A percentile compares a stretch with the other conserved stretches of the same genome.
phyloP scores from a whole-genome alignment of 768 basidiomycete species.

The Roridomyces roridus region DNA sequence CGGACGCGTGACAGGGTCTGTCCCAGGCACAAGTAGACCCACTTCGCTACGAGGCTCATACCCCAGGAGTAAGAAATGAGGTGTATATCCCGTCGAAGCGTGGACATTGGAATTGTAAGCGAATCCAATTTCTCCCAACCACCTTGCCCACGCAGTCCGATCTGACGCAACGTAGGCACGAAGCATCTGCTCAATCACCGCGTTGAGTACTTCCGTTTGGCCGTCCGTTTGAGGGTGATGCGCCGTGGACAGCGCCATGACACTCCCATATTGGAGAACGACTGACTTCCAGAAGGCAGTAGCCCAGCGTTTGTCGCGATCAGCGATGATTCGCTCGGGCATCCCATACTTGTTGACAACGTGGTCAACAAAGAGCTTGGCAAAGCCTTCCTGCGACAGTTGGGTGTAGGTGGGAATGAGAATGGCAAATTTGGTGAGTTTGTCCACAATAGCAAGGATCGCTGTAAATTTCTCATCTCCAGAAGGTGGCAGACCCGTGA shows the following conservation, averaged over 20 bases:
- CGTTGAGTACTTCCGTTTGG: slow-evolving; percentile 38
- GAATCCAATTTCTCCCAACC: slow-evolving; percentile 30
- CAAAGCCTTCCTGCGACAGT: not conserved
- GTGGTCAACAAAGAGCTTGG: not conserved
- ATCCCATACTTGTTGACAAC: not conserved
- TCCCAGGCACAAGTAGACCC: not conserved
- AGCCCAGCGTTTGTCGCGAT: slow-evolving; percentile 6
- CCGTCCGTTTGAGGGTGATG: too few species aligned
- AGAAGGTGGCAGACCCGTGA: slow-evolving; percentile 5
- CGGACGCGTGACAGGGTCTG: too few species aligned
- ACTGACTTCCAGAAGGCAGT: slow-evolving; percentile 21
- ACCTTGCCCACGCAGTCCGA: too few species aligned
- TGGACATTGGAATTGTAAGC: slow-evolving; percentile 36
- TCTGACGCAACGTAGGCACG: slow-evolving; percentile 34
- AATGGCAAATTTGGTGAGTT: slow-evolving; percentile 37
- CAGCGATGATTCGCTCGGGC: slow-evolving; percentile 3
- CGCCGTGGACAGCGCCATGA: too few species aligned
- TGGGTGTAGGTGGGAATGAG: slow-evolving; percentile 33
- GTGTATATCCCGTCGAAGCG: slow-evolving; percentile 29
- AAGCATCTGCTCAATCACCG: slow-evolving; percentile 33
- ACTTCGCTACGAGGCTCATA: slow-evolving; percentile 24
- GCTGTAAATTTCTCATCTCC: slow-evolving; percentile 24
- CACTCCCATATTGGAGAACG: too few species aligned
- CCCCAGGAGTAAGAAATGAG: slow-evolving; percentile 34
- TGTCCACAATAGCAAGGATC: slow-evolving; percentile 32